Base-by-base conservation (phyloP, 768 basidiomycete genomes). In the Rhizopogon salebrosus region DNA sequence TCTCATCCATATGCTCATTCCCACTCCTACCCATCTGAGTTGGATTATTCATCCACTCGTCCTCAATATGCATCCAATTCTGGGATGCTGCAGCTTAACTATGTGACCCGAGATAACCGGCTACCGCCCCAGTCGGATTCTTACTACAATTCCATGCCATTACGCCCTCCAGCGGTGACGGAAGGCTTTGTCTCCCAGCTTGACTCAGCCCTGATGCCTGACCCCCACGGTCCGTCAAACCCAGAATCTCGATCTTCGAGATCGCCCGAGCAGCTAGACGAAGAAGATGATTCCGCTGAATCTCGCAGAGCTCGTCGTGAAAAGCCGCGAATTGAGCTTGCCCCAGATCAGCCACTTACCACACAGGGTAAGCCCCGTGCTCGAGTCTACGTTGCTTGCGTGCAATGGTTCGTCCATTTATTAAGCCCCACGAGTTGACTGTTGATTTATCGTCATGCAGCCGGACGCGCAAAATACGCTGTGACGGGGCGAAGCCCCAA, bases 311-410 rank as follows among this genome's bases (percentile, higher is more conserved):
- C 71, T 14, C 75, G 80, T 40, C 76, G 79, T 43, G 75, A 78
- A 60, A 82, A 83, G 57, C 75, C 78, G 26, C 80, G 67, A 39
- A 85, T 90, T 46, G 82, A 81, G 41, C 79, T 90, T 31, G 83
- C 87, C 2, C 75, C 84, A 3, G 84, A 86, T 62, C 89, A 91
- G 60, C 89, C 89, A 2, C 81, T 85, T 40, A 91, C 89, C 0
- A 86, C 87, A 0, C 86, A 90, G 64, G 89, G 89, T n/a, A 89
- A 80, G 59, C 83, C 80, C 20, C 77, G 89, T 18, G 78, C 80
- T 18, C 78, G 89, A 31, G 89, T 90, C 22, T 92, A 82, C 57
- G 84, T 90, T 36, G 89, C 89, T 22, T 92, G 89, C 65, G 24
- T 85, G 16, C 87, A 89, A 67, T 90, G 89, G 89, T 87, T 57